Base-by-base conservation (phyloP, 202 grass and related monocot genomes). In the Dendrocalamus latiflorus region DNA sequence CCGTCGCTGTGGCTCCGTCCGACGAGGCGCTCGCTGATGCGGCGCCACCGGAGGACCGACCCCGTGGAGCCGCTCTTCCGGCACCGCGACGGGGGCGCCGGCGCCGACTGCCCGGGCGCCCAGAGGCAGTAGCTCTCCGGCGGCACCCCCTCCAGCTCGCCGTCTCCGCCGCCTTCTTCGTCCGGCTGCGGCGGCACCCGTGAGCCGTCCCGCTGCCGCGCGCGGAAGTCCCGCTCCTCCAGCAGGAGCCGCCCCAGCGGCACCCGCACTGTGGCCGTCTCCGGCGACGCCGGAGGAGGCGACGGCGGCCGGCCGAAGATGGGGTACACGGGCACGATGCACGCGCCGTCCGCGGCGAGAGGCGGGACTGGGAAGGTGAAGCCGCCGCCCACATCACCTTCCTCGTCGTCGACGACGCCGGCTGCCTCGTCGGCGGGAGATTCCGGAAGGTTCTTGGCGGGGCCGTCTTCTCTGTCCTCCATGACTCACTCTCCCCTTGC, bases 1-100 rank as follows among this genome's bases (percentile, higher is more conserved):
- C 91, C 86, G 86, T 94, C 91, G 83, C 91, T 91, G 71, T 91
- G 86, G 91, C 88, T 91, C 18, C 88, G 83, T 6, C 88, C 69
- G 28, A 90, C 85, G 70, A 94, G 80, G 78, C 89, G 86, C 4
- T 94, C 91, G 65, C 91, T 79, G 86, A 94, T 83, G 70, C 86
- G 83, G 22, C 86, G 88, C 86, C 88, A 94, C 44, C 91, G 83
- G 84, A 93, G 79, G 37, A 83, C 80, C 8, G 88, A 93, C 28
- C 91, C 91, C 7, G 88, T 88, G 13, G 91, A 93, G 8, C 79
- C 56, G 86, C 88, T 94, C 91, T 94, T 94, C 54, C 76, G 80
- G 83, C 88, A 91, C 28, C 76, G 78, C 14, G 22, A 70, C 50
- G 76, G 83, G 5, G 86, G 78, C 63, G 81, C 53, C 9, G 72